Evolutionary conservation across 2,329 filamentous ascomycete genomes (phyloP).

Genomic region (Didymella sp.): DNA sequence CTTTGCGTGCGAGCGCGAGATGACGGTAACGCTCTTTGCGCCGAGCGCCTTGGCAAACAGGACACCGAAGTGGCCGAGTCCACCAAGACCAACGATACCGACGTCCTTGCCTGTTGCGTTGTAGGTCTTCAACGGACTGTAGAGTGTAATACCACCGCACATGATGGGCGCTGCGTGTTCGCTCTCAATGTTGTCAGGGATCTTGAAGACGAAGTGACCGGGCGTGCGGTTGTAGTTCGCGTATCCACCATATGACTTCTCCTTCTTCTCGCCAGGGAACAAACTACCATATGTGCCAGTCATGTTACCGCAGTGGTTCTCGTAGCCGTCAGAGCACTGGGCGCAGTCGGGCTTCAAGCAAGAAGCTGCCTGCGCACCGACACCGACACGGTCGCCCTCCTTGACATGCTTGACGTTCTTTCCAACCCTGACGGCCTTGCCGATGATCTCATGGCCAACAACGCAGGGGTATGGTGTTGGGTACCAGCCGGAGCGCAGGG

Average conservation of each 20-base stretch:
- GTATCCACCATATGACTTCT: conserved; percentile 68
- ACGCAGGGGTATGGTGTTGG: conserved; percentile 49
- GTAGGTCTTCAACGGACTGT: conserved; percentile 76
- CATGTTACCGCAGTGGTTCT: conserved; percentile 57
- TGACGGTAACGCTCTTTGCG: conserved; percentile 69
- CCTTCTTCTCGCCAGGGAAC: conserved; percentile 64
- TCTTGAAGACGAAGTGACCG: conserved; percentile 75
- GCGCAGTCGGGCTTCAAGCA: conserved; percentile 54
- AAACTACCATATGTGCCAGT: conserved; percentile 55
- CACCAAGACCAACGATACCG: conserved; percentile 75
- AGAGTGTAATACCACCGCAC: conserved; percentile 82
- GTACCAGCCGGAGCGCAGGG: conserved; percentile 49
- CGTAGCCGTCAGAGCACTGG: conserved; percentile 57
- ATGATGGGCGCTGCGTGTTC: conserved; percentile 76
- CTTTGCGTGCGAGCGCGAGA: conserved; percentile 67
- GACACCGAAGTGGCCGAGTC: conserved; percentile 75
- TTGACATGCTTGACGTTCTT: conserved; percentile 60
- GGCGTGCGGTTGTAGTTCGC: conserved; percentile 72
- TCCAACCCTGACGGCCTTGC: conserved; percentile 49
- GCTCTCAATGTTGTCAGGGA: conserved; percentile 72
- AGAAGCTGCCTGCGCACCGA: conserved; percentile 57
- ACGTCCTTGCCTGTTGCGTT: conserved; percentile 80
- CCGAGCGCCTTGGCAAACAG: conserved; percentile 75
- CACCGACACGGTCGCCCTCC: conserved; percentile 66
- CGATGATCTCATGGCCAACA: conserved; percentile 53